phyloP scores from a whole-genome alignment of 805 yeast species.

The Pichia cephalocereana region DNA sequence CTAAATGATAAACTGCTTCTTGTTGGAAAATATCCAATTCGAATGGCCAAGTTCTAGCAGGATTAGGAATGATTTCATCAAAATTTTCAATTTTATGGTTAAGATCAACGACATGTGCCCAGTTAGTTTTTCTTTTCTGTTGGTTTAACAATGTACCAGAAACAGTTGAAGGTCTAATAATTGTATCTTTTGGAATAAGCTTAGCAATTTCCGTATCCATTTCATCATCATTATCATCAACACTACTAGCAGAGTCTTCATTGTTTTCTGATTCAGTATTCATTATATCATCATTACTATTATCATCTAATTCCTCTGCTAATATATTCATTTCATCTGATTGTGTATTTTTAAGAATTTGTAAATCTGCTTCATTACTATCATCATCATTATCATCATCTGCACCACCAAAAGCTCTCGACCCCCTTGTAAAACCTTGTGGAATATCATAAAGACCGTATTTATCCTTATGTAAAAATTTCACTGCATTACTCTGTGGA shows the following conservation, averaged over 20 bases:
- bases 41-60: conserved; percentile 93
- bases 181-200: conserved; percentile 20
- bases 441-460: conserved; percentile 78
- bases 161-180: conserved; percentile 18
- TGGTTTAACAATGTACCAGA: conserved; percentile 1
- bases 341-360: conserved; percentile 1
- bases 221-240: conserved; percentile 29
- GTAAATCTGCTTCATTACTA: not conserved
- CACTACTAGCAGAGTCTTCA: conserved; percentile 4
- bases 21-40: conserved; percentile 92
- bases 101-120: conserved; percentile 95
- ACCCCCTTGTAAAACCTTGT: conserved; percentile 73
- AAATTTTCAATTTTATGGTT: conserved; percentile 79
- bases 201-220: conserved; percentile 18
- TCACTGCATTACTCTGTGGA: conserved; percentile 18
- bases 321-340: conserved; percentile 5
- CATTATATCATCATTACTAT: not conserved
- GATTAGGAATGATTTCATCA: conserved; percentile 79
- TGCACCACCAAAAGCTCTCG: conserved; percentile 24
- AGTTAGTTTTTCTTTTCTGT: conserved; percentile 35
- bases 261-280: not conserved
- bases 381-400: conserved; percentile 3
- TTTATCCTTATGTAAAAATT: conserved; percentile 52
- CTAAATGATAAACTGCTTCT: conserved; percentile 93
- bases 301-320: conserved; percentile 5